Base-by-base conservation (phyloP, 2,329 filamentous ascomycete species). In the Diplodia mutila region DNA sequence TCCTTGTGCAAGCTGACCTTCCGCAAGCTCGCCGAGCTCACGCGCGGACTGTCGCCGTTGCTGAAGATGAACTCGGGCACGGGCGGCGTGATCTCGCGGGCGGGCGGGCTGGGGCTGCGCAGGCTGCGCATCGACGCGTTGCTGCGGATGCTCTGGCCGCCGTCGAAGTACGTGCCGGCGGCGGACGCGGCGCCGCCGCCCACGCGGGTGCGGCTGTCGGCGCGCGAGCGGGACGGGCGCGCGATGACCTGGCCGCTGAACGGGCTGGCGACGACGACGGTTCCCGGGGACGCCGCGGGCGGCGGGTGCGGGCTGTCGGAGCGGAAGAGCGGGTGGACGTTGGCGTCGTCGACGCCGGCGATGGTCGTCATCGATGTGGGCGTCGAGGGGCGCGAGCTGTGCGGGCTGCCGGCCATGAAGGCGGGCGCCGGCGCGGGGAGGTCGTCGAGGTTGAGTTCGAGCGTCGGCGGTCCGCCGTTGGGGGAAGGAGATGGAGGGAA, bases 271-370 rank as follows among this genome's bases (percentile, higher is more conserved):
- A 88, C 82, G 59, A 94, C 89, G 18, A 89, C 84, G 0, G 91
- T 94, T 0, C 90, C 89, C 0, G 90, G 88, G 0, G 89, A 91
- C 1, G 85, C 84, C 6, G 86, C 79, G 0, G 90, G 87, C 1
- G 90, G 88, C 8, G 90, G 90, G 1, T 83, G 85, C 0, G 89
- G 89, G 49, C 88, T 91, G 74, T 92, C 90, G 6, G 89, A 89
- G 68, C 91, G 85, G 81, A 94, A 93, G 3, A 94, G 84, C 9
- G 91, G 91, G 76, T 94, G 91, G 54, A 93, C 93, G 74, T 93
- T 87, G 3, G 88, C 83, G 75, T 93, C 90, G 72, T 84, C 84
- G 18, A 77, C 42, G 72, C 9, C 71, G 61, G 7, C 3, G 18
- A 11, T n/a, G 18, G 18, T 21, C 42, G 42, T 46, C n/a, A 46